Percentiles rank a stretch among this genome's conserved stretches.
These are phyloP conservation scores for Trichoderma semiorbis DNA, from an alignment of 2,329 filamentous ascomycete species.

Conservation along the genomic window DNA sequence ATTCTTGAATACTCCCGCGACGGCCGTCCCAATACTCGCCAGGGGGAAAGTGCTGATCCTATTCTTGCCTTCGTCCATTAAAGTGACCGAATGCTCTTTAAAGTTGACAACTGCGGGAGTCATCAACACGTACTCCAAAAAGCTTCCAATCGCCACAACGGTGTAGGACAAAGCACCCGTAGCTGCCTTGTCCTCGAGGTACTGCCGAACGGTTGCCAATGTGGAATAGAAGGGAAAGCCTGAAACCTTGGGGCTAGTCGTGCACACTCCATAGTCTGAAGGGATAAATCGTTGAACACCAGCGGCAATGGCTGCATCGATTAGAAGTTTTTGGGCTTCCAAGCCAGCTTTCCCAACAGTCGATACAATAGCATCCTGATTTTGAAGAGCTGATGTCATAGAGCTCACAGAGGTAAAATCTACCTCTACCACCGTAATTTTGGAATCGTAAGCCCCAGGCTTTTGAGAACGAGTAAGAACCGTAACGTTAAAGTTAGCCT, in stretches of 20 bases:
- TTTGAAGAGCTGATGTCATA: background rate
- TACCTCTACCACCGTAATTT: background rate
- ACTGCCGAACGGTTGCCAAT: background rate
- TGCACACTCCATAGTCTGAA: background rate
- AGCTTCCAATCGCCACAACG: background rate
- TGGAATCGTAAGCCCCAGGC: background rate
- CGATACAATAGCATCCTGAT: background rate
- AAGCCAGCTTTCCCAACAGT: background rate
- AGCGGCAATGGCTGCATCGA: background rate
- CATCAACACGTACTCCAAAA: background rate
- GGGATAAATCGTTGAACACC: background rate
- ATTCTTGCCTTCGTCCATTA: background rate
- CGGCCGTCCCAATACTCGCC: background rate
- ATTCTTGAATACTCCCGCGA: background rate
- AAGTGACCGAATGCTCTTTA: background rate
- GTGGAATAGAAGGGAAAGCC: background rate
- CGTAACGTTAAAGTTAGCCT: background rate
- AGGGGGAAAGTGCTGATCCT: background rate
- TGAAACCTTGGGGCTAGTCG: background rate
- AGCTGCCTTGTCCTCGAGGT: background rate
- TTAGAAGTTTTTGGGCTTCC: background rate
- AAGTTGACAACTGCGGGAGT: background rate
- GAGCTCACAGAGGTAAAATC: background rate
- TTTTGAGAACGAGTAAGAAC: background rate
- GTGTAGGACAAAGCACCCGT: background rate